These are phyloP conservation scores for Yamadazyma kitorensis DNA, from an alignment of 805 yeast species.

Conservation along the genomic window DNA sequence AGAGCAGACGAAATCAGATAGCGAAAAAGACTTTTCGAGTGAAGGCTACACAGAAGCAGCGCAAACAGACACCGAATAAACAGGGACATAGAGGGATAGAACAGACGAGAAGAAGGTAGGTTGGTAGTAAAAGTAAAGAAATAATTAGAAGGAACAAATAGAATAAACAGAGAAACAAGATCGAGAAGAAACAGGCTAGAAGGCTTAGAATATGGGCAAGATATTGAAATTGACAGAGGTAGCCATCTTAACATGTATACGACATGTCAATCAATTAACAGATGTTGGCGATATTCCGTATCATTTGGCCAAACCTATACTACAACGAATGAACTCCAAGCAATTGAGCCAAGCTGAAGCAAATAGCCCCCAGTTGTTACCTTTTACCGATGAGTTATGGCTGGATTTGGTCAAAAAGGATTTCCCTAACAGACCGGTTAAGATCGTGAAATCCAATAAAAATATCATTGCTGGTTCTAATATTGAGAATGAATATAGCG, in stretches of 20 bases:
- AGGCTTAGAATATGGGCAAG: too few species aligned
- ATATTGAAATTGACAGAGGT: slow-evolving; percentile 8
- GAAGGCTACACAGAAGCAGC: too few species aligned
- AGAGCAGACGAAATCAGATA: too few species aligned
- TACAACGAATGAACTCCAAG: slow-evolving; percentile 43
- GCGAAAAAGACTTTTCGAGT: too few species aligned
- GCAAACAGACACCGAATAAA: too few species aligned
- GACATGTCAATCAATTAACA: slow-evolving; percentile 18
- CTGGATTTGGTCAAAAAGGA: slow-evolving; percentile 41
- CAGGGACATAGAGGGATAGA: too few species aligned
- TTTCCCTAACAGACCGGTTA: slow-evolving; percentile 44
- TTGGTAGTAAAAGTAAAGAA: too few species aligned
- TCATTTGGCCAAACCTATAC: slow-evolving; percentile 47
- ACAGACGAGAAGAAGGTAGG: too few species aligned
- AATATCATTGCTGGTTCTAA: background rate
- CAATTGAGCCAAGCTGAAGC: slow-evolving; percentile 41
- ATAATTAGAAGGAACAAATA: too few species aligned
- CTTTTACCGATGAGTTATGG: slow-evolving; percentile 48
- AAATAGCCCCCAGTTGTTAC: slow-evolving; percentile 40
- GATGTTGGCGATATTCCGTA: slow-evolving; percentile 34
- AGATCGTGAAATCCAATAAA: slow-evolving; percentile 1
- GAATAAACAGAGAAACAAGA: too few species aligned
- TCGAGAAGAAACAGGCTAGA: too few species aligned
- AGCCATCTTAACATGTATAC: slow-evolving; percentile 15
- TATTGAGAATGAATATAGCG: background rate